Evolutionary conservation across 306 rosid genomes (phyloP).

Genomic region (Dryas alaskensis): DNA sequence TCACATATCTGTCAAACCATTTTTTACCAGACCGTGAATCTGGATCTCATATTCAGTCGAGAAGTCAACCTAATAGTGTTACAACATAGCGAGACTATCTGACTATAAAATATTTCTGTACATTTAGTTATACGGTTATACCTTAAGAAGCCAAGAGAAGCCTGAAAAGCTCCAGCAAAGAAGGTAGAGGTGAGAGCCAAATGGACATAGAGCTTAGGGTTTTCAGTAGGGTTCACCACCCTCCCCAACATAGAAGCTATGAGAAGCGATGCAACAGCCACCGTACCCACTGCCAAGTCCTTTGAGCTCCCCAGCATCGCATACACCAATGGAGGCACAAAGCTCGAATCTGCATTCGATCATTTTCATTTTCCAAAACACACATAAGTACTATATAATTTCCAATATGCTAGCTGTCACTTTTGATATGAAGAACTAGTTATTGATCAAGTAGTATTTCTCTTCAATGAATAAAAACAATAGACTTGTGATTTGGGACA

Average conservation of each 20-base stretch:
- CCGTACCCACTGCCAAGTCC: constrained; percentile 57
- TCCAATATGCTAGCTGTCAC: too few relatives aligned
- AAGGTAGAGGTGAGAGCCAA: constrained; percentile 79
- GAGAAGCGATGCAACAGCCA: constrained; percentile 55
- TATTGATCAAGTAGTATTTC: too few relatives aligned
- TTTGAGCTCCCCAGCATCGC: constrained; percentile 54
- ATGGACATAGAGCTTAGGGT: constrained; percentile 67
- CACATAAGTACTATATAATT: too few relatives aligned
- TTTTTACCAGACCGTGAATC: too few relatives aligned
- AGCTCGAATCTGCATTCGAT: constrained; percentile 45
- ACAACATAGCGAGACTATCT: too few relatives aligned
- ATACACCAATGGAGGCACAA: constrained; percentile 54
- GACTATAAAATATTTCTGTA: too few relatives aligned
- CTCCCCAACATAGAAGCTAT: constrained; percentile 38
- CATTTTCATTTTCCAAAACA: background rate
- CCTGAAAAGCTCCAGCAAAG: constrained; percentile 73
- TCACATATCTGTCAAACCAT: background rate
- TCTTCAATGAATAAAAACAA: too few relatives aligned
- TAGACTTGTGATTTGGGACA: background rate
- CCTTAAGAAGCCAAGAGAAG: constrained; percentile 79
- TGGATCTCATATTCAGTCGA: too few relatives aligned
- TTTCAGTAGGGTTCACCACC: constrained; percentile 36
- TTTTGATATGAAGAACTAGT: too few relatives aligned
- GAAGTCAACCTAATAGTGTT: too few relatives aligned
- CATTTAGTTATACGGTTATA: constrained; percentile 17